Base-by-base conservation (phyloP, 164 flowering plant species). In the Magnolia kwangsiensis region DNA sequence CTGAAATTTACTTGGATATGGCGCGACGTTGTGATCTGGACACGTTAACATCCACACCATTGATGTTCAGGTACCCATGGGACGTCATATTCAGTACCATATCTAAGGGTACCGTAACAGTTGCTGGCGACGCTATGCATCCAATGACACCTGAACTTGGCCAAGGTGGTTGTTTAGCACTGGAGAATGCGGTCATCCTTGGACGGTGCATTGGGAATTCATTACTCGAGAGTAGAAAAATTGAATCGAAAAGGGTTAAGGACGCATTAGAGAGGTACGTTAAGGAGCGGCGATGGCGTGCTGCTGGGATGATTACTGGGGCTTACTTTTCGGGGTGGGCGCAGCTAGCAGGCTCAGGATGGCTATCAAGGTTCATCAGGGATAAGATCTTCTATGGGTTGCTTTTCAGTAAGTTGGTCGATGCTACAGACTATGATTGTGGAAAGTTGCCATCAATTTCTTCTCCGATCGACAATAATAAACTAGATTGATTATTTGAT, bases 121-220 rank as follows among this genome's bases (percentile, higher is more conserved):
- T 86, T 29, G 86, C 86, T 0, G 90, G 88, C 1, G 90, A 88
- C 23, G 87, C 90, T 5, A 81, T 88, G 89, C 89, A 88, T 80
- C 88, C 87, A 0, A 88, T 86, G 89, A 83, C 86, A 0, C 90
- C 89, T 7, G 87, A 88, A 61, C 72, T 86, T 0, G 90, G 78
- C 37, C 90, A 85, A 74, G 87, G 87, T 2, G 90, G 83, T 9
- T 80, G 88, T 69, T 4, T 77, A 0, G 84, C 89, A 3, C 76
- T 88, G 4, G 90, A 88, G 51, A 88, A 88, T 37, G 86, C 87
- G 0, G 89, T 88, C 2, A 80, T 82, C 37, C 77, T 85, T 1
- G 86, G 83, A 16, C 69, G 84, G 21, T 82, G 79, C 77, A 72
- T 88, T 1, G 90, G 88, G 0, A 19, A 64, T 2, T 75, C 79